Evolutionary conservation across 352 stramenopile species (phyloP).

Genomic region (Globisporangium iwayamae): DNA sequence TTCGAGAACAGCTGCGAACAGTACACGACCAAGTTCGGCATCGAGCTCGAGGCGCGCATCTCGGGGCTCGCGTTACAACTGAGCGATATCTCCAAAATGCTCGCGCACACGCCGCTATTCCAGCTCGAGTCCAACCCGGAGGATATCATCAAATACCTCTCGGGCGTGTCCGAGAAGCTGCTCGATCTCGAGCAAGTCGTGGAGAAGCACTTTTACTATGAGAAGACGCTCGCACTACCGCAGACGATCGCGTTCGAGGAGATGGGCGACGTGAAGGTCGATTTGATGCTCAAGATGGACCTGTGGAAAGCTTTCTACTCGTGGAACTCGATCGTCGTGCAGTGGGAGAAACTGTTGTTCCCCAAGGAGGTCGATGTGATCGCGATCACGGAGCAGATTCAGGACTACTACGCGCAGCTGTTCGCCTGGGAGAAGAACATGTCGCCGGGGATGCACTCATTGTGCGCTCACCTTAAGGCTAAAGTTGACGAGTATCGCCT

Average conservation of each 20-base stretch:
- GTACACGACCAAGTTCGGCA: constrained; percentile 71
- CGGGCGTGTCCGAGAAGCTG: constrained; percentile 29
- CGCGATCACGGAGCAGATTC: constrained; percentile 65
- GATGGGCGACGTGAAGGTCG: constrained; percentile 58
- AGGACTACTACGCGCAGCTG: constrained; percentile 49
- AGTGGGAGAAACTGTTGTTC: constrained; percentile 56
- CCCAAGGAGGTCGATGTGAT: constrained; percentile 62
- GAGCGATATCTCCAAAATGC: constrained; percentile 23
- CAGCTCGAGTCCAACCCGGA: constrained; percentile 41
- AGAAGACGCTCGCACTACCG: constrained; percentile 54
- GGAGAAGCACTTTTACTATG: constrained; percentile 42
- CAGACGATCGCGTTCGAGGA: constrained; percentile 77
- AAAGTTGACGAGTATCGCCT: constrained; percentile 78
- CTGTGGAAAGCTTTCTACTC: constrained; percentile 76
- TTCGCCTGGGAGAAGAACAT: constrained; percentile 50
- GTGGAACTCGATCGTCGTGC: constrained; percentile 47
- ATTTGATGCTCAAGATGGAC: constrained; percentile 76
- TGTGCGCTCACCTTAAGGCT: constrained; percentile 66
- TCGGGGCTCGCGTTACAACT: constrained; percentile 36
- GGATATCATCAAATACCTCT: constrained; percentile 48
- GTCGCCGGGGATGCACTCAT: constrained; percentile 34
- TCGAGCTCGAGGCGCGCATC: constrained; percentile 64
- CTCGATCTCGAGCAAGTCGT: constrained; percentile 30
- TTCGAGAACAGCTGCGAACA: constrained; percentile 69
- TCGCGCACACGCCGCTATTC: constrained; percentile 43